Evolutionary conservation across 2,329 filamentous ascomycete genomes (phyloP).

Genomic region (Aureobasidium uvarum): DNA sequence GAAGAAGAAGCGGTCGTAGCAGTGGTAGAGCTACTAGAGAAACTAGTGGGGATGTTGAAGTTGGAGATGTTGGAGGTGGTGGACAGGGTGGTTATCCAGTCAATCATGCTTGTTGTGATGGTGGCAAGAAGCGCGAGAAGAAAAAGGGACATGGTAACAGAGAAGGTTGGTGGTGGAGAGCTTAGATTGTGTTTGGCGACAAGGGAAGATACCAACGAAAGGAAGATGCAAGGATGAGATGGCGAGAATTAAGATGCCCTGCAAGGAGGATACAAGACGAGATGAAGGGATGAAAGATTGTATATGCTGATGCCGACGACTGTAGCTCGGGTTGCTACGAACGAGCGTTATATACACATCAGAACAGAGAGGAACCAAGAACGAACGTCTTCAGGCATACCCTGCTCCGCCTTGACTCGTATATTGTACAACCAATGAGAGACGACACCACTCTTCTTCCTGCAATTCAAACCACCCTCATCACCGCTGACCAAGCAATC

Average conservation of each 20-base stretch:
- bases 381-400: background rate
- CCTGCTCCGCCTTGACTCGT: background rate
- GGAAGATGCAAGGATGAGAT: background rate
- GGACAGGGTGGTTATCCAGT: background rate
- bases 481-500: too few relatives aligned
- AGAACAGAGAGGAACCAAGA: background rate
- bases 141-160: background rate
- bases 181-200: background rate
- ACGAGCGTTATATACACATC: background rate
- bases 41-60: background rate
- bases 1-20: background rate
- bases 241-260: background rate
- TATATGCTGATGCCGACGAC: background rate
- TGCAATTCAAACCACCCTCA: background rate
- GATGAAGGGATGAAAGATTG: background rate
- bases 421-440: too few relatives aligned
- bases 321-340: background rate
- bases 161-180: conserved; percentile 23
- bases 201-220: background rate
- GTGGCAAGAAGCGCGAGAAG: background rate
- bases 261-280: background rate
- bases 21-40: background rate
- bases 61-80: background rate
- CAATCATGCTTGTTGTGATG: background rate
- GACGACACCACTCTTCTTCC: background rate